Evolutionary conservation across 345 rosid species (phyloP).

Genomic region (Noccaea caerulescens): DNA sequence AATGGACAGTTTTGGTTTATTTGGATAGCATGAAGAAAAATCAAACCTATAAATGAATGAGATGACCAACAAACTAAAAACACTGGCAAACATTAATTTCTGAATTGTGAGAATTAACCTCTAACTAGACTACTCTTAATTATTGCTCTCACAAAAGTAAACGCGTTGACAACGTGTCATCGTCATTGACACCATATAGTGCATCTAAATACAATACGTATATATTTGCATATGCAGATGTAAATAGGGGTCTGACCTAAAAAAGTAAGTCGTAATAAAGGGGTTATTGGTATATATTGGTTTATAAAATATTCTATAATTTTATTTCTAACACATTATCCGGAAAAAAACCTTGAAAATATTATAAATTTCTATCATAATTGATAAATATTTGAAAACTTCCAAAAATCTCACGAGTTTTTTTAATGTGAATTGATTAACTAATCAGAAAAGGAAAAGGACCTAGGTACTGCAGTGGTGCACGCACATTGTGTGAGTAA

Average conservation of each 20-base stretch:
- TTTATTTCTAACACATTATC: neutral
- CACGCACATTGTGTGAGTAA: slow-evolving; percentile 35
- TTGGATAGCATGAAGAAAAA: slow-evolving; percentile 23
- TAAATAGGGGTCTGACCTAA: too few relatives aligned
- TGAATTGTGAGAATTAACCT: slow-evolving; percentile 14
- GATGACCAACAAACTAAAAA: slow-evolving; percentile 14
- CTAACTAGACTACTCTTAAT: slow-evolving; percentile 11
- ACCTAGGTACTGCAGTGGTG: neutral
- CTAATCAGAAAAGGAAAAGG: neutral
- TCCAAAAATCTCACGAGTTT: neutral
- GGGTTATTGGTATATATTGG: too few relatives aligned
- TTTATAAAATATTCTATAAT: too few relatives aligned
- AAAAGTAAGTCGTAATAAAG: too few relatives aligned
- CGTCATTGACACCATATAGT: neutral
- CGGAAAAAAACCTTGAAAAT: neutral
- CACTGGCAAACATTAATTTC: slow-evolving; percentile 36
- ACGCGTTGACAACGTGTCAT: slow-evolving; percentile 22
- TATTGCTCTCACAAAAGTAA: slow-evolving; percentile 16
- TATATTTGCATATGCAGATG: too few relatives aligned
- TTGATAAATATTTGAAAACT: neutral
- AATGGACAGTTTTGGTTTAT: slow-evolving; percentile 2
- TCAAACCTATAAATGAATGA: slow-evolving; percentile 28
- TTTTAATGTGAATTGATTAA: neutral
- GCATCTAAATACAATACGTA: neutral
- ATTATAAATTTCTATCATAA: neutral